Percentiles rank a stretch among this genome's conserved stretches.
Evolutionary conservation across 179 eudicot species (phyloP).

Genomic region (Actinidia arguta): DNA sequence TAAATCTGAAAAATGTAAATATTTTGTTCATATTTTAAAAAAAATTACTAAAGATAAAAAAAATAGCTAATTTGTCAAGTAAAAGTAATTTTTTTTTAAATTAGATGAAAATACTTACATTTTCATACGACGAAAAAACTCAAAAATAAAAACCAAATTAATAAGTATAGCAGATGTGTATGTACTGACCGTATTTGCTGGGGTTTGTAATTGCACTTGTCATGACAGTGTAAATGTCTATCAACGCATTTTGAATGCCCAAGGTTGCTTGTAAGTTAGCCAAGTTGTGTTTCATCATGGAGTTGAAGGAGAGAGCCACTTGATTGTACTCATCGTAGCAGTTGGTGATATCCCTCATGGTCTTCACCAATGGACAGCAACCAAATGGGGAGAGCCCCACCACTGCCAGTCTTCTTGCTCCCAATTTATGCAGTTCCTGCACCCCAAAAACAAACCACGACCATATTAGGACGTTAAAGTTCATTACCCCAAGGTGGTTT

Average conservation of each 20-base stretch:
- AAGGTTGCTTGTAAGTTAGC: constrained; percentile 11
- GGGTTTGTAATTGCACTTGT: constrained; percentile 38
- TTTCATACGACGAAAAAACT: no score
- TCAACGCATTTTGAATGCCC: constrained; percentile 24
- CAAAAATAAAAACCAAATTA: no score
- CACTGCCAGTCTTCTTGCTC: constrained; percentile 47
- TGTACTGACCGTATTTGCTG: constrained; percentile 35
- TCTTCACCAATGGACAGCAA: constrained; percentile 45
- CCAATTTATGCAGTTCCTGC: constrained; percentile 44
- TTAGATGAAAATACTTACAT: no score
- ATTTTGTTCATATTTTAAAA: background rate
- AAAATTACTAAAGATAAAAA: background rate
- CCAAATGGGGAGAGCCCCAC: constrained; percentile 58
- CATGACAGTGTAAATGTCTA: constrained; percentile 40
- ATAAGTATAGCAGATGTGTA: no score
- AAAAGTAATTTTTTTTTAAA: no score
- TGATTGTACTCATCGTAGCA: constrained; percentile 39
- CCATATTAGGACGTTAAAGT: no score
- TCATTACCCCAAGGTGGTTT: no score
- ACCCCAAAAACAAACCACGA: background rate
- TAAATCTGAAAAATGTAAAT: no score
- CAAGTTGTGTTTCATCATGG: constrained; percentile 27
- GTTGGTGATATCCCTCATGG: constrained; percentile 25
- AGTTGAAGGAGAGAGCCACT: constrained; percentile 46
- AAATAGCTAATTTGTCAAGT: no score